phyloP scores from a whole-genome alignment of 2,329 filamentous ascomycete species.

The Neonectria neomacrospora region DNA sequence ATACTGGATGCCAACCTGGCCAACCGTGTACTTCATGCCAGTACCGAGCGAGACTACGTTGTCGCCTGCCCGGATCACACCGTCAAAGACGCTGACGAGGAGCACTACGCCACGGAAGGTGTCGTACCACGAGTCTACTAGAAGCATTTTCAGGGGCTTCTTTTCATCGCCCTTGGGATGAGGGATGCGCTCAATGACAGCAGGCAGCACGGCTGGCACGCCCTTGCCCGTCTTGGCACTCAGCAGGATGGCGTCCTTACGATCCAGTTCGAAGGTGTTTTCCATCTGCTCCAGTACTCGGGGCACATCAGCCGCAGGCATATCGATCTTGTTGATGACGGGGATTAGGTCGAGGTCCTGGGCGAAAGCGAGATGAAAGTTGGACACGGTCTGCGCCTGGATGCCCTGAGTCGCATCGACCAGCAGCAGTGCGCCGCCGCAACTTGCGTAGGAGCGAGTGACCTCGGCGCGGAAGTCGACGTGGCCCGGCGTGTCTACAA shows the following conservation, averaged over 20 bases:
- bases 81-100: slow-evolving; percentile 91
- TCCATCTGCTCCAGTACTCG: slow-evolving; percentile 88
- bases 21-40: slow-evolving; percentile 88
- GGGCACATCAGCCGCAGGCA: slow-evolving; percentile 87
- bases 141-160: slow-evolving; percentile 82
- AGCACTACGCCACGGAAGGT: slow-evolving; percentile 94
- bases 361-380: slow-evolving; percentile 97
- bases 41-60: slow-evolving; percentile 90
- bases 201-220: slow-evolving; percentile 83
- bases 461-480: slow-evolving; percentile 98
- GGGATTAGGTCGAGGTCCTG: slow-evolving; percentile 89
- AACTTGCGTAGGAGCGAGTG: slow-evolving; percentile 93
- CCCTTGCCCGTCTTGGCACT: slow-evolving; percentile 96
- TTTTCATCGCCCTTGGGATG: slow-evolving; percentile 77
- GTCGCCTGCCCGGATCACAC: slow-evolving; percentile 83
- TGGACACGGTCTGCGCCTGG: slow-evolving; percentile 97
- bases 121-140: slow-evolving; percentile 99
- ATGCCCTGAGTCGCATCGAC: slow-evolving; percentile 97
- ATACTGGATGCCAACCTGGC: slow-evolving; percentile 97
- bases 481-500: slow-evolving; percentile 97
- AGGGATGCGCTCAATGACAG: slow-evolving; percentile 86
- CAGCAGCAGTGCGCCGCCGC: slow-evolving; percentile 89
- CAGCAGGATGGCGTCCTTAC: slow-evolving; percentile 74
- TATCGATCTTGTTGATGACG: slow-evolving; percentile 96
- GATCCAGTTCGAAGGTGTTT: slow-evolving; percentile 87